Evolutionary conservation across 2,329 filamentous ascomycete species (phyloP), one percentile per base, ranked within the genome.

Genomic region (Emergomyces africanus): DNA sequence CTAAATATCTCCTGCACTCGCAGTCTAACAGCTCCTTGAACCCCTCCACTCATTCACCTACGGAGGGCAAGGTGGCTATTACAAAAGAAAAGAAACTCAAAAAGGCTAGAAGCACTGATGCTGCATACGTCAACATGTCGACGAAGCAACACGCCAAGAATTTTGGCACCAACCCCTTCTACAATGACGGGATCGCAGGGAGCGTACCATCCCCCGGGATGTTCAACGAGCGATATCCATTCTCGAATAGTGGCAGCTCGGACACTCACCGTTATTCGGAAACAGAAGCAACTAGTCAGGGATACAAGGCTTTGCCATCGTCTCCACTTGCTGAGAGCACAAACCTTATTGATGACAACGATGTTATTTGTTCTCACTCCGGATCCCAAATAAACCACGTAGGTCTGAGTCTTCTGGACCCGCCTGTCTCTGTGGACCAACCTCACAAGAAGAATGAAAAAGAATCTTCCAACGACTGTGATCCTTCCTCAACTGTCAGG

Each of bases 1-100:
- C 55, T 1, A 64, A 59, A 30, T 59, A 60, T 37, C 58, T 57
- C 23, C 33, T 49, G 25, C 53, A 58, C 20, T 57, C 61, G 35
- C 61, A 53, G 15, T 53, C 60, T 14, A 55, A 23, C n/a, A 23
- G 28, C 44, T 44, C 49, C 5, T 37, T 58, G 48, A 39, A 44
- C 14, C 33, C 44, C 18, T 51, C 48, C 14, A 12, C 23, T 33
- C 8, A 23, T 37, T 44, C 54, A 5, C 35, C 23, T 35, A 25
- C 39, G 6, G 57, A 49, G 14, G 37, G n/a, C 30, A 55, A 46
- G 25, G 30, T 12, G 12, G 23, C 39, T 14, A 30, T 2, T 14
- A 23, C 50, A n/a, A 49, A 20, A 37, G 42, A 54, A 6, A n/a
- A 20, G 30, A 59, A 54, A 28, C 37, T 59, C 20, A 54, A 54